phyloP scores from a whole-genome alignment of 805 yeast genomes.

The Zygoascus tannicola region DNA sequence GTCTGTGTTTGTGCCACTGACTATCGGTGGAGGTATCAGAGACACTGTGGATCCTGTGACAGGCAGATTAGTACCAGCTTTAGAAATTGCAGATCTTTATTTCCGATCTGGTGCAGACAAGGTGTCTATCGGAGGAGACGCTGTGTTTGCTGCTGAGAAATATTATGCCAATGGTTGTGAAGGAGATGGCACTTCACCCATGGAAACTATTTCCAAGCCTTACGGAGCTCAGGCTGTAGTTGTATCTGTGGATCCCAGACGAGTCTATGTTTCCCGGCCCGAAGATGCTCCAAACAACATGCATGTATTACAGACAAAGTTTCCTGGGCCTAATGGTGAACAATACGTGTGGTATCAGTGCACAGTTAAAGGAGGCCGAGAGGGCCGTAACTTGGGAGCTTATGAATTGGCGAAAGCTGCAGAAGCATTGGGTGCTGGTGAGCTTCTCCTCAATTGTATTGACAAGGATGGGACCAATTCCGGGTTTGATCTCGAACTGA shows the following conservation, averaged over 20 bases:
- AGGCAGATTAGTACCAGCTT: conserved; percentile 70
- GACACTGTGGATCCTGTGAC: conserved; percentile 76
- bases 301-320: conserved; percentile 51
- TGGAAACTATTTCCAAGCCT: conserved; percentile 83
- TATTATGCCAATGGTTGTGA: conserved; percentile 50
- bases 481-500: conserved; percentile 84
- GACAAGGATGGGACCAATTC: conserved; percentile 96
- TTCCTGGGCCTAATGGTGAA: conserved; percentile 84
- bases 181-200: conserved; percentile 73
- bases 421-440: conserved; percentile 94
- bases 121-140: conserved; percentile 96
- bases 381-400: conserved; percentile 82
- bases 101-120: conserved; percentile 98
- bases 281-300: conserved; percentile 40
- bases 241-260: conserved; percentile 94
- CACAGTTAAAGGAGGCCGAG: conserved; percentile 95
- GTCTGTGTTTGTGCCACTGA: conserved; percentile 89
- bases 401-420: conserved; percentile 80
- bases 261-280: conserved; percentile 65
- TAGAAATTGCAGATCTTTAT: conserved; percentile 82
- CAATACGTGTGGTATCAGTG: conserved; percentile 88
- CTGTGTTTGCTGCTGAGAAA: conserved; percentile 83
- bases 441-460: conserved; percentile 82
- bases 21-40: conserved; percentile 97
- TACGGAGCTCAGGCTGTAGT: conserved; percentile 98